Percentiles rank a stretch among this genome's conserved stretches.
These are phyloP conservation scores for Umbellularia californica DNA, from an alignment of 164 flowering plant genomes.

Conservation along the genomic window DNA sequence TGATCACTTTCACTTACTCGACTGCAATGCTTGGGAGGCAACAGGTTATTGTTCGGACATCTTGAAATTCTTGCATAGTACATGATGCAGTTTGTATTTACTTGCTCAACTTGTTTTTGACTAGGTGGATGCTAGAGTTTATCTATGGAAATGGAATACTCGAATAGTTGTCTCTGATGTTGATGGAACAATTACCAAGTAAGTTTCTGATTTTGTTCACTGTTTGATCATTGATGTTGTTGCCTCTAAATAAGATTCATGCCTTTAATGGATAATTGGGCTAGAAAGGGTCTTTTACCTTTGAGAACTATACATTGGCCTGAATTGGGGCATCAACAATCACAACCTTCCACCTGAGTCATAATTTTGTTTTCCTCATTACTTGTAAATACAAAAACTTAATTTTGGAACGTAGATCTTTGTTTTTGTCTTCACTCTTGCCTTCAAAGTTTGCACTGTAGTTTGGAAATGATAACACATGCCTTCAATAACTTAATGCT, in stretches of 20 bases:
- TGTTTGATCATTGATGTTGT: neutral
- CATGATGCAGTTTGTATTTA: neutral
- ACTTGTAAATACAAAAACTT: too few species aligned
- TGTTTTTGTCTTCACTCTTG: neutral
- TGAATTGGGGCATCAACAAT: neutral
- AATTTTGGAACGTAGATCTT: neutral
- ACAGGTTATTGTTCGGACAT: conserved; percentile 45
- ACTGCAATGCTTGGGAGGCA: conserved; percentile 91
- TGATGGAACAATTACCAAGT: conserved; percentile 98
- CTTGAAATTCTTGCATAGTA: neutral
- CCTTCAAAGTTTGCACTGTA: too few species aligned
- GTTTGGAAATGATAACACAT: neutral
- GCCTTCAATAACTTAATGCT: neutral
- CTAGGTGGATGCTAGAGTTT: conserved; percentile 94
- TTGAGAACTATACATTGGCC: neutral
- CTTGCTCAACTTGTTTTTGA: conserved; percentile 9
- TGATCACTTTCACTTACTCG: conserved; percentile 74
- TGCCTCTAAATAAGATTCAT: neutral
- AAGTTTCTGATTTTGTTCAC: conserved; percentile 13
- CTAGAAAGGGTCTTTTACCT: neutral
- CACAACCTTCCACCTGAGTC: neutral
- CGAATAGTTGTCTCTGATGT: conserved; percentile 92
- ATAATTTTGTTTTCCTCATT: too few species aligned
- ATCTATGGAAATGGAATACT: conserved; percentile 94
- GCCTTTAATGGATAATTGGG: neutral